Evolutionary conservation across 345 rosid genomes (phyloP).

Genomic region (Stellera chamaejasme): DNA sequence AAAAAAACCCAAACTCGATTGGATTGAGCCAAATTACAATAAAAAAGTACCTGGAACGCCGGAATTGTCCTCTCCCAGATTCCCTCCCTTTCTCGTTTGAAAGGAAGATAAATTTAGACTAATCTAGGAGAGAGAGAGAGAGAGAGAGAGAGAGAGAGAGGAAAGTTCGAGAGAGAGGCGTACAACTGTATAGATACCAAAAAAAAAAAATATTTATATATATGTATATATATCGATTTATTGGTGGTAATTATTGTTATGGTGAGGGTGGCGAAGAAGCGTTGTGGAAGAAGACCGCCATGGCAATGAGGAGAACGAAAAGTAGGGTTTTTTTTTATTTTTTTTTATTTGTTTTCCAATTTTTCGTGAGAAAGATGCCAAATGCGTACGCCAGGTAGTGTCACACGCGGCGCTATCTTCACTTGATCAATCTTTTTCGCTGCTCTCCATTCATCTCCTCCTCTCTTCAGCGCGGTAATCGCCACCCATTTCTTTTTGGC

Average conservation of each 20-base stretch:
- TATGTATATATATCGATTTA: neutral
- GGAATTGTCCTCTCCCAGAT: neutral
- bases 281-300: conserved; percentile 11
- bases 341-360: no score
- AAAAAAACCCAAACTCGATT: conserved; percentile 5
- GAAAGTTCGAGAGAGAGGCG: neutral
- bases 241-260: conserved; percentile 6
- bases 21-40: neutral
- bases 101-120: no score
- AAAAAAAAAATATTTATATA: no score
- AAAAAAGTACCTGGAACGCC: conserved; percentile 10
- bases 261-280: conserved; percentile 7
- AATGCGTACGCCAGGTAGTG: conserved; percentile 52
- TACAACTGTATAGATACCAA: neutral
- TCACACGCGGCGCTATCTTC: conserved; percentile 54
- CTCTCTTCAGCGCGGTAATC: neutral
- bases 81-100: neutral
- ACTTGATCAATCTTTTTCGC: conserved; percentile 12
- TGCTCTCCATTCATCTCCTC: conserved; percentile 15
- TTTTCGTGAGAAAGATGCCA: conserved; percentile 27
- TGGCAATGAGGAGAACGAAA: neutral
- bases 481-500: no score
- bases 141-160: neutral
- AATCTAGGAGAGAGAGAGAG: neutral
- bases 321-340: neutral